These are phyloP conservation scores for Tulasnella calospora DNA, from an alignment of 768 basidiomycete species.

Conservation along the genomic window DNA sequence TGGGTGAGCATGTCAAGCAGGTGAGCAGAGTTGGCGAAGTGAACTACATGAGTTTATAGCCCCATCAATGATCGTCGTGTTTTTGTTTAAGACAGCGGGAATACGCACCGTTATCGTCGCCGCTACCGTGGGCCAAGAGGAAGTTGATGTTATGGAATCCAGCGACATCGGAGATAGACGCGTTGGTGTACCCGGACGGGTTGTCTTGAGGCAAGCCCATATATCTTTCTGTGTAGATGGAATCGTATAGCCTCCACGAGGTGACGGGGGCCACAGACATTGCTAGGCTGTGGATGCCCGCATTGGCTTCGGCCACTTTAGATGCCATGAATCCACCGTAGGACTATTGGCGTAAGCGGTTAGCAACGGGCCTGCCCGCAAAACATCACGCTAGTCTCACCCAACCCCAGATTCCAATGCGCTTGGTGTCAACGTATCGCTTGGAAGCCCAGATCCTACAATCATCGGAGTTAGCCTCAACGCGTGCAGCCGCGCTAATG, in stretches of 20 bases:
- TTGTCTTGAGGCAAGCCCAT: constrained; percentile 82
- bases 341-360: constrained; percentile 50
- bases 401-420: constrained; percentile 99
- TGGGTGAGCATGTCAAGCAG: constrained; percentile 89
- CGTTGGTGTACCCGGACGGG: constrained; percentile 80
- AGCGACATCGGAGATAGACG: constrained; percentile 81
- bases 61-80: neutral
- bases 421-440: constrained; percentile 77
- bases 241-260: constrained; percentile 81
- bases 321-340: constrained; percentile 96
- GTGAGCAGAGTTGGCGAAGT: constrained; percentile 86
- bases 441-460: constrained; percentile 75
- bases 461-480: neutral
- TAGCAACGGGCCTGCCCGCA: neutral
- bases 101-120: constrained; percentile 70
- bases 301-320: constrained; percentile 87
- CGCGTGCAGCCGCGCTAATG: neutral
- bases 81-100: neutral
- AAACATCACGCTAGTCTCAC: constrained; percentile 44
- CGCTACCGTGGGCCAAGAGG: constrained; percentile 86
- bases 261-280: constrained; percentile 93
- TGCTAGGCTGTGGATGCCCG: constrained; percentile 81
- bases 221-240: constrained; percentile 96
- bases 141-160: constrained; percentile 75
- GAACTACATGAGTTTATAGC: constrained; percentile 47